phyloP scores from a whole-genome alignment of 768 basidiomycete genomes.

The Phylloporus scabripes region DNA sequence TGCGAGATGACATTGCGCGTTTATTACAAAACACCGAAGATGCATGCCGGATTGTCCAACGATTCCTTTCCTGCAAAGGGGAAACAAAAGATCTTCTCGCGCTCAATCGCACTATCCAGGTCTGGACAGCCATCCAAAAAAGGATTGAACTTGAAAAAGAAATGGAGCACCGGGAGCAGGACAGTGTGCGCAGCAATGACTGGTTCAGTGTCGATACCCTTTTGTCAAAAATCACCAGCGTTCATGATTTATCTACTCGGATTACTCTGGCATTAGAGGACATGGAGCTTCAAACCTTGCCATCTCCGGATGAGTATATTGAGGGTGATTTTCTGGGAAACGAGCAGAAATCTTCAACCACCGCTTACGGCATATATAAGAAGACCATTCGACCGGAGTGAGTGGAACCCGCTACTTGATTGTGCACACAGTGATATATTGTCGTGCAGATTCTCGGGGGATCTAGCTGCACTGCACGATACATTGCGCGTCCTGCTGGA shows the following conservation, averaged over 20 bases:
- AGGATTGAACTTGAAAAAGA: conserved; percentile 52
- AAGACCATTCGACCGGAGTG: conserved; percentile 68
- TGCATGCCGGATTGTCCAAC: conserved; percentile 69
- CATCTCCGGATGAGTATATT: conserved; percentile 18
- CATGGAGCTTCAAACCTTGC: conserved; percentile 17
- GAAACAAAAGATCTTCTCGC: conserved; percentile 59
- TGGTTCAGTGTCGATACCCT: conserved; percentile 56
- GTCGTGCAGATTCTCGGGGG: conserved; percentile 51
- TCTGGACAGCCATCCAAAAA: conserved; percentile 50
- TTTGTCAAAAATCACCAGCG: conserved; percentile 45
- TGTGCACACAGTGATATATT: not conserved
- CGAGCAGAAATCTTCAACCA: conserved; percentile 14
- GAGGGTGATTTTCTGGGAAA: conserved; percentile 17
- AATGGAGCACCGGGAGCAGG: conserved; percentile 39
- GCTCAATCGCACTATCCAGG: conserved; percentile 55
- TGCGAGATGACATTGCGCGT: conserved; percentile 58
- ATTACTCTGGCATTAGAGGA: conserved; percentile 49
- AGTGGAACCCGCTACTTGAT: conserved; percentile 10
- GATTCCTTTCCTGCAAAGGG: conserved; percentile 65
- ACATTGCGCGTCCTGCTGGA: conserved; percentile 40
- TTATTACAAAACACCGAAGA: conserved; percentile 60
- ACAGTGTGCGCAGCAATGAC: conserved; percentile 27
- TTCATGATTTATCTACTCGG: conserved; percentile 47
- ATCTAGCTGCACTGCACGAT: conserved; percentile 45
- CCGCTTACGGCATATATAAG: conserved; percentile 33